These are phyloP conservation scores for Xylariales sp. DNA, from an alignment of 2,329 filamentous ascomycete species.

Conservation along the genomic window DNA sequence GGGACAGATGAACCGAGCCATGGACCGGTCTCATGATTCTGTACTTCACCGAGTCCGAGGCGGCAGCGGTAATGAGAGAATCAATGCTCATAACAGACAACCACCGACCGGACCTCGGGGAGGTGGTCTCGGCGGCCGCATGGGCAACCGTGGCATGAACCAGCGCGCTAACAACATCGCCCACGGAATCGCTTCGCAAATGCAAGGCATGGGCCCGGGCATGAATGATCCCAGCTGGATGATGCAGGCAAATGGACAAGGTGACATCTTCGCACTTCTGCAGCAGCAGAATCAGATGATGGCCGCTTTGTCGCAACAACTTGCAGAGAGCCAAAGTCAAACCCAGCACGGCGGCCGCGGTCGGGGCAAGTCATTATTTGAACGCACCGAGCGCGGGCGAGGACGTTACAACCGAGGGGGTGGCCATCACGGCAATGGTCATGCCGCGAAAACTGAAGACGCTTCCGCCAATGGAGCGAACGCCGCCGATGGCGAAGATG, in stretches of 20 bases:
- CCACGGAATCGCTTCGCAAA: slow-evolving; percentile 38
- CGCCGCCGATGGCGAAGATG: slow-evolving; percentile 50
- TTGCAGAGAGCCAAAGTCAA: slow-evolving; percentile 49
- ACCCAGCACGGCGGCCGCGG: slow-evolving; percentile 34
- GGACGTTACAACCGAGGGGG: slow-evolving; percentile 48
- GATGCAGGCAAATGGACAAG: slow-evolving; percentile 61
- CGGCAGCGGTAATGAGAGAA: slow-evolving; percentile 68
- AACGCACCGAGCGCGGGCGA: slow-evolving; percentile 61
- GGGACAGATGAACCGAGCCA: slow-evolving; percentile 75
- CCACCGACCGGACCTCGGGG: slow-evolving; percentile 68
- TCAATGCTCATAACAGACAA: slow-evolving; percentile 72
- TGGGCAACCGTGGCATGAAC: slow-evolving; percentile 42
- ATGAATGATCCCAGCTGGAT: slow-evolving; percentile 43
- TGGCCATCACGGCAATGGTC: slow-evolving; percentile 36
- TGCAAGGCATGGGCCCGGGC: slow-evolving; percentile 37
- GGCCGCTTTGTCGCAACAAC: slow-evolving; percentile 64
- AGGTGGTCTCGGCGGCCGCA: slow-evolving; percentile 36
- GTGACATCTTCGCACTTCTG: slow-evolving; percentile 71
- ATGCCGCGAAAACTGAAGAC: slow-evolving; percentile 20
- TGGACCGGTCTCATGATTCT: slow-evolving; percentile 74
- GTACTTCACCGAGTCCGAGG: slow-evolving; percentile 76
- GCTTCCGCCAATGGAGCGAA: slow-evolving; percentile 31
- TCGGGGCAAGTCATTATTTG: slow-evolving; percentile 63
- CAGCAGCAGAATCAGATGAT: slow-evolving; percentile 88
- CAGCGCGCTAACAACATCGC: slow-evolving; percentile 46